These are phyloP conservation scores for Salicornia ramosissima DNA, from an alignment of 148 eudicot species.

Conservation along the genomic window DNA sequence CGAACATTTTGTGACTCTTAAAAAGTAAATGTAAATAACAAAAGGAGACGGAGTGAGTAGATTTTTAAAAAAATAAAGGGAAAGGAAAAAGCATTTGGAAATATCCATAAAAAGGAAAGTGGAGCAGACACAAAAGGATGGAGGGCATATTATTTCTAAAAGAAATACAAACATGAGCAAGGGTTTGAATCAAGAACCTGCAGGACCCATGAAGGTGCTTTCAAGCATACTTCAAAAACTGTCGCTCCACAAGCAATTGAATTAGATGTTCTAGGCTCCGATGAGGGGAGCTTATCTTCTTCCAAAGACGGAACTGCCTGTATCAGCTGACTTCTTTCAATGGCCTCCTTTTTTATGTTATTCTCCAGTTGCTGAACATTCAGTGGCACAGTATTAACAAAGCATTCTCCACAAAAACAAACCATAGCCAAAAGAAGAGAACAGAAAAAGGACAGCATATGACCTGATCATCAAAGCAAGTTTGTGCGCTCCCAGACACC, in stretches of 20 bases:
- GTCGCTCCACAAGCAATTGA: conserved; percentile 84
- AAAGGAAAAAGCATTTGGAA: too few species aligned
- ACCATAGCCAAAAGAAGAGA: not conserved
- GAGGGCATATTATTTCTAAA: not conserved
- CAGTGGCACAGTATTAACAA: conserved; percentile 7
- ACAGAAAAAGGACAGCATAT: conserved; percentile 2
- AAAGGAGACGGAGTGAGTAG: too few species aligned
- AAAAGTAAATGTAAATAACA: too few species aligned
- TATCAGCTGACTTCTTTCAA: conserved; percentile 67
- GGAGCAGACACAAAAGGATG: too few species aligned
- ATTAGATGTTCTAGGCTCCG: conserved; percentile 77
- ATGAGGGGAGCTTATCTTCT: conserved; percentile 43
- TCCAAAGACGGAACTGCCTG: conserved; percentile 49
- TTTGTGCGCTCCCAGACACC: conserved; percentile 93
- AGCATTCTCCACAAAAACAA: not conserved
- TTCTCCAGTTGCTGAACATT: conserved; percentile 69
- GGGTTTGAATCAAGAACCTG: conserved; percentile 48
- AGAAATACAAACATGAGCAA: not conserved
- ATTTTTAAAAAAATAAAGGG: too few species aligned
- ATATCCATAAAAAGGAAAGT: too few species aligned
- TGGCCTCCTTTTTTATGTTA: conserved; percentile 86
- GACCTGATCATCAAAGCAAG: conserved; percentile 99
- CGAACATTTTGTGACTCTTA: too few species aligned
- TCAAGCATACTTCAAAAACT: conserved; percentile 88
- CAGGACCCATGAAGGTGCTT: conserved; percentile 87